Base-by-base conservation (phyloP, 169 alveolate species). In the Miamiensis avidus region DNA sequence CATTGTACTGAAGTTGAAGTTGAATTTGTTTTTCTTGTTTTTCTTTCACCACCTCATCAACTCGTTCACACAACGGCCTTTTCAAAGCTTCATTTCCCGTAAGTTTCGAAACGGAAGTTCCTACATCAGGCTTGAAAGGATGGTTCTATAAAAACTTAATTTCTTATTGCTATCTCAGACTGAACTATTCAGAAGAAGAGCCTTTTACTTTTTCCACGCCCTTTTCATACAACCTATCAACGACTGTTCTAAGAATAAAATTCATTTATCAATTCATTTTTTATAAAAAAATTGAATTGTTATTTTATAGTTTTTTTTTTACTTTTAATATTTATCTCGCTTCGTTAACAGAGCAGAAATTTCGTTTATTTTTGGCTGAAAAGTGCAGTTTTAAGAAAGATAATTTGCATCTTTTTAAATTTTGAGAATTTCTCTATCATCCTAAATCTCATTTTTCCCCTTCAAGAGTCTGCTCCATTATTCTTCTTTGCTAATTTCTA, bases 381-480 rank as follows among this genome's bases (percentile, higher is more conserved):
- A 86, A 0, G 90, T 74, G 65, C 90, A 86, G 29, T 86, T 81
- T 86, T 86, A 76, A 25, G 49, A 78, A 25, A 74, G 34, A 72
- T 86, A 86, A 27, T 86, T 65, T 27, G 30, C 25, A 4, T 81
- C 49, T 32, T 86, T 64, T 74, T 78, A 20, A 49, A 79, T 81
- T 76, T 86, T 86, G 25, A 74, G 64, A 27, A 34, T 75, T 64
- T 86, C 90, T 34, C 90, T 74, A 64, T 82, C 74, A 64, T 81
- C 84, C 20, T 74, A 16, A 30, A 77, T 29, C 33, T 79, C 69
- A 74, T 78, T 29, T 26, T 81, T 79, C 79, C 81, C 90, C 75
- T 82, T 84, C 34, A 86, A 86, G 1, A 86, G 65, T 65, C 90
- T 86, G 31, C 74, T 69, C 90, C 90, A 86, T 34, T 81, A 74